A percentile compares a stretch with the other conserved stretches of the same genome.
Evolutionary conservation across 148 eudicot species (phyloP).

Genomic region (Persicaria tinctoria): DNA sequence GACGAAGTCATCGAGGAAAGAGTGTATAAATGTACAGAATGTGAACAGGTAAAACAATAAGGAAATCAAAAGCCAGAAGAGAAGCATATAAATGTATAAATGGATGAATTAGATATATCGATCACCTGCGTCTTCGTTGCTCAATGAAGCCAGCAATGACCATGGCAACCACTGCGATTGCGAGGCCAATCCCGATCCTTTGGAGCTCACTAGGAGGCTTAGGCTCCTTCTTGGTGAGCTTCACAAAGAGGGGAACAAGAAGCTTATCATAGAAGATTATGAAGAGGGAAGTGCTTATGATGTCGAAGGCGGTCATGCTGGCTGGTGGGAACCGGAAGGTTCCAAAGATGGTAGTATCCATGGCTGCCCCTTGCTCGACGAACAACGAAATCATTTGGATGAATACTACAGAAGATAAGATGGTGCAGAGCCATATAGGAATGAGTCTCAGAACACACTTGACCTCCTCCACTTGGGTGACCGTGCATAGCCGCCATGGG

Average conservation of each 20-base stretch:
- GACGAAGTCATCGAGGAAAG: too few relatives aligned
- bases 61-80: not conserved
- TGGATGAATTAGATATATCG: not conserved
- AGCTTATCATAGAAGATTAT: constrained; percentile 47
- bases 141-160: constrained; percentile 49
- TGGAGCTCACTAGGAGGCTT: constrained; percentile 55
- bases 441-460: constrained; percentile 51
- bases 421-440: constrained; percentile 62
- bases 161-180: constrained; percentile 52
- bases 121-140: constrained; percentile 31
- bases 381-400: constrained; percentile 63
- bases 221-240: constrained; percentile 31
- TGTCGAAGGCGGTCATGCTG: constrained; percentile 64
- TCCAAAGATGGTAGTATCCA: constrained; percentile 37
- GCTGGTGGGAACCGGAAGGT: constrained; percentile 59
- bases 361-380: constrained; percentile 64
- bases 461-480: constrained; percentile 60
- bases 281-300: constrained; percentile 48
- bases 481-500: constrained; percentile 52
- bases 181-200: constrained; percentile 51
- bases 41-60: not conserved
- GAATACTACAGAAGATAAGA: constrained; percentile 53
- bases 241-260: constrained; percentile 39
- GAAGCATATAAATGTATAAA: not conserved
- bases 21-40: too few relatives aligned